These are phyloP conservation scores for Aspergillus felis DNA, from an alignment of 2,329 filamentous ascomycete genomes.

Conservation along the genomic window DNA sequence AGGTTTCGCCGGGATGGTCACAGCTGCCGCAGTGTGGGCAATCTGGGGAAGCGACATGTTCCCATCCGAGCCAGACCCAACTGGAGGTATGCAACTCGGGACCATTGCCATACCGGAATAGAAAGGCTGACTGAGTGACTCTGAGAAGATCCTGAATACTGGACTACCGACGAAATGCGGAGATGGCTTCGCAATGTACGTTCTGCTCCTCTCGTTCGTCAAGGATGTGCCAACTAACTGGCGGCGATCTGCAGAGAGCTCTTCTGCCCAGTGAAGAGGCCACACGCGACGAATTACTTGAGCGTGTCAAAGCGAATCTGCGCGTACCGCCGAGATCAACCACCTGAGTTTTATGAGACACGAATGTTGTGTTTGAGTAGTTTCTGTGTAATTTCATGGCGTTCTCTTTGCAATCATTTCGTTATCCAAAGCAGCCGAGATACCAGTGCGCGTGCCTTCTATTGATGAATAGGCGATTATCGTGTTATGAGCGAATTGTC, in stretches of 20 bases:
- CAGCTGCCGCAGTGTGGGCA: conserved; percentile 74
- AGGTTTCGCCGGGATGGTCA: conserved; percentile 79
- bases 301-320: conserved; percentile 67
- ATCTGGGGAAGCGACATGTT: conserved; percentile 88
- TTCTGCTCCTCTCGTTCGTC: conserved; percentile 13
- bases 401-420: neutral
- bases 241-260: conserved; percentile 50
- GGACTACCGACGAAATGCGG: conserved; percentile 76
- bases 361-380: neutral
- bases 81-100: conserved; percentile 53
- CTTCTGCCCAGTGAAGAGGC: conserved; percentile 58
- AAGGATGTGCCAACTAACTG: neutral
- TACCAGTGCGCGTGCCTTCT: neutral
- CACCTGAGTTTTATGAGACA: conserved; percentile 1
- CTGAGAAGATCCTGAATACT: conserved; percentile 57
- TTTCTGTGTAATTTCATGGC: neutral
- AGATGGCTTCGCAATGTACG: conserved; percentile 78
- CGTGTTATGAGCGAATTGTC: neutral
- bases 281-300: conserved; percentile 61
- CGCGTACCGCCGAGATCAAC: conserved; percentile 37
- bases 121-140: conserved; percentile 6
- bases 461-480: neutral
- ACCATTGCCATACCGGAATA: neutral
- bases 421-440: neutral
- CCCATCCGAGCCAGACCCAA: conserved; percentile 70